These are phyloP conservation scores for Tolypocladium inflatum DNA, from an alignment of 2,329 filamentous ascomycete species.

Conservation along the genomic window DNA sequence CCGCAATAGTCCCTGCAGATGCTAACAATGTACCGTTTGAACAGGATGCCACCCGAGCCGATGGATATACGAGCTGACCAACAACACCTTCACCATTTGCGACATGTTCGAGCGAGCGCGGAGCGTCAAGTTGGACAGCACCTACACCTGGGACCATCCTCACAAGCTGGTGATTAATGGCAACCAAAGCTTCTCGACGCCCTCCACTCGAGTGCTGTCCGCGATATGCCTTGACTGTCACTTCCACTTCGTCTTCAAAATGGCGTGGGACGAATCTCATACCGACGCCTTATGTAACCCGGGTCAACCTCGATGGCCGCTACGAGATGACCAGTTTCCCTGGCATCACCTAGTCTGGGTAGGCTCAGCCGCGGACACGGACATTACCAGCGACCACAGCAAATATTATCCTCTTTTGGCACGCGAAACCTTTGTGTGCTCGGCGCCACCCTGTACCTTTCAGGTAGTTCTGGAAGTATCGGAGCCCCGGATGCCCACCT, in stretches of 20 bases:
- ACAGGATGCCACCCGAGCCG: constrained; percentile 28
- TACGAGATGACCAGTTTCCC: constrained; percentile 23
- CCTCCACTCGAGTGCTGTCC: constrained; percentile 19
- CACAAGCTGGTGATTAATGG: constrained; percentile 28
- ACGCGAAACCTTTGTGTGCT: constrained; percentile 31
- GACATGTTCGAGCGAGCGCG: constrained; percentile 25
- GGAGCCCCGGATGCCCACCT: constrained; percentile 33
- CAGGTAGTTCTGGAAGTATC: constrained; percentile 37
- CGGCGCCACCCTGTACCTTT: constrained; percentile 30
- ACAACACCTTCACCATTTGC: constrained; percentile 26
- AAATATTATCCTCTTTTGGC: constrained; percentile 30
- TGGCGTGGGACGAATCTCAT: constrained; percentile 21
- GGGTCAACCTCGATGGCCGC: constrained; percentile 23
- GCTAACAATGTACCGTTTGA: neutral
- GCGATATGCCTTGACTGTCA: constrained; percentile 30
- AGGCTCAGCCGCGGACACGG: constrained; percentile 16
- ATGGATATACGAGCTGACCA: constrained; percentile 30
- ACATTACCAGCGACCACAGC: constrained; percentile 11
- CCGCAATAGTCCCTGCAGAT: neutral
- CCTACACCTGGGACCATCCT: constrained; percentile 23
- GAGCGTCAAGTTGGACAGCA: constrained; percentile 16
- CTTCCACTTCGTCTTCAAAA: constrained; percentile 31
- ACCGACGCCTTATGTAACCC: constrained; percentile 18
- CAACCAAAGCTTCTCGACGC: constrained; percentile 24
- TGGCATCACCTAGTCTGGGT: constrained; percentile 30